Percentiles rank a stretch among this genome's conserved stretches.
phyloP scores from a whole-genome alignment of 2,329 filamentous ascomycete species.

The Didymella segeticola region DNA sequence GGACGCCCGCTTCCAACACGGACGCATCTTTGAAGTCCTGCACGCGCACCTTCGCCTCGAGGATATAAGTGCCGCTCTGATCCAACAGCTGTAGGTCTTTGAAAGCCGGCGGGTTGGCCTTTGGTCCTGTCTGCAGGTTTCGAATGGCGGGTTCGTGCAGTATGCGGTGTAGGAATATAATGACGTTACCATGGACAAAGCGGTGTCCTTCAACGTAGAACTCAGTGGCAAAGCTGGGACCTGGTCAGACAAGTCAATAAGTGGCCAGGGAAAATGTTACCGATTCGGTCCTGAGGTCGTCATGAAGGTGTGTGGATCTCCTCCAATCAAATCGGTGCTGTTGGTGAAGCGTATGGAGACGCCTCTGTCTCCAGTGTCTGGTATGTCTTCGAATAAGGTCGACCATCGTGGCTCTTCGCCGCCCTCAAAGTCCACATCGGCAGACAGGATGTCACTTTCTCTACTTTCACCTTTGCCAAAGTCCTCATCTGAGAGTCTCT shows the following conservation, averaged over 20 bases:
- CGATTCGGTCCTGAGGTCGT: conserved; percentile 59
- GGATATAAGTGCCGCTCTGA: conserved; percentile 62
- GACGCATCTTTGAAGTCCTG: conserved; percentile 62
- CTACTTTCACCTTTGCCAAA: conserved; percentile 34
- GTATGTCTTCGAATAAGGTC: conserved; percentile 51
- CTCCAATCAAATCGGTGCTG: conserved; percentile 56
- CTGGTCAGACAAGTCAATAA: conserved; percentile 26
- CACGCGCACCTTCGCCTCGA: conserved; percentile 65
- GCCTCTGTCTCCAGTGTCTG: conserved; percentile 59
- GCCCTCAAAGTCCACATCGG: conserved; percentile 27
- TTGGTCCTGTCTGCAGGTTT: conserved; percentile 38
- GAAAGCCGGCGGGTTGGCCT: conserved; percentile 52
- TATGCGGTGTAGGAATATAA: conserved; percentile 63
- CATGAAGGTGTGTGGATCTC: conserved; percentile 60
- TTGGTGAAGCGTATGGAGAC: conserved; percentile 61
- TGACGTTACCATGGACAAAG: conserved; percentile 64
- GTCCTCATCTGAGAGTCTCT: conserved; percentile 48
- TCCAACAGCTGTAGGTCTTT: conserved; percentile 60
- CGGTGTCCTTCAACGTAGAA: conserved; percentile 64
- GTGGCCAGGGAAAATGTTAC: conserved; percentile 46
- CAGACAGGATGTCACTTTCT: conserved; percentile 25
- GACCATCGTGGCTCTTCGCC: conserved; percentile 45
- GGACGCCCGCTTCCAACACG: conserved; percentile 60
- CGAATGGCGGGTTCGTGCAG: conserved; percentile 54
- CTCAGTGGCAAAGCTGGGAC: conserved; percentile 61